Evolutionary conservation across 768 basidiomycete genomes (phyloP).

Genomic region (Xerocomus potaroensis): DNA sequence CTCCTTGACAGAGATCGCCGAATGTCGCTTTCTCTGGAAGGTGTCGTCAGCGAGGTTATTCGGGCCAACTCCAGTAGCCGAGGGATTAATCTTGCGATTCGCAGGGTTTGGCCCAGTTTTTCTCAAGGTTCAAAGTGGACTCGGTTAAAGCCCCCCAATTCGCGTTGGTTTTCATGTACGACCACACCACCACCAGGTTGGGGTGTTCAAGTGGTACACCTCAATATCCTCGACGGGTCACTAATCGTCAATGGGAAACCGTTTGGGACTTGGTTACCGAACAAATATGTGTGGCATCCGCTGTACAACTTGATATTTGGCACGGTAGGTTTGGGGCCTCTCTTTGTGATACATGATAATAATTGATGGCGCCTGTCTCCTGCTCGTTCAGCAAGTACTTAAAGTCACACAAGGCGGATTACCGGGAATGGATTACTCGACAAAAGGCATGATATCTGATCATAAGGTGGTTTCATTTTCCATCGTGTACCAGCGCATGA

Average conservation of each 20-base stretch:
- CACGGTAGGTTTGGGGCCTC: too few species aligned
- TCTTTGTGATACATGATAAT: neutral
- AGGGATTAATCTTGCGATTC: constrained; percentile 31
- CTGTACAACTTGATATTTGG: constrained; percentile 25
- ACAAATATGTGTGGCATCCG: constrained; percentile 7
- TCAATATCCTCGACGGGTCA: constrained; percentile 35
- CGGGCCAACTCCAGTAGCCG: neutral
- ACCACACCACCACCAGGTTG: constrained; percentile 14
- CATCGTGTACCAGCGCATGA: neutral
- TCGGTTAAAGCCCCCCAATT: constrained; percentile 12
- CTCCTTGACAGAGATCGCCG: constrained; percentile 31
- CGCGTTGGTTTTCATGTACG: constrained; percentile 28
- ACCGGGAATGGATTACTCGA: constrained; percentile 22
- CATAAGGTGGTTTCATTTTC: too few species aligned
- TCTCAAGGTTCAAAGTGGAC: constrained; percentile 24
- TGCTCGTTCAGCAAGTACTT: constrained; percentile 7
- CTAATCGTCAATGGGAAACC: constrained; percentile 24
- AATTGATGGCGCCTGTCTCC: neutral
- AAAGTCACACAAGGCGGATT: constrained; percentile 18
- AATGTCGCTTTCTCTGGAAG: constrained; percentile 29
- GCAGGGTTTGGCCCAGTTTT: constrained; percentile 30
- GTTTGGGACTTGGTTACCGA: constrained; percentile 14
- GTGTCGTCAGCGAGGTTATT: constrained; percentile 10
- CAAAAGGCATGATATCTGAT: constrained; percentile 11
- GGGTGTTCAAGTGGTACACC: constrained; percentile 30